Evolutionary conservation across 192 early-diverging fungal genomes (phyloP).

Genomic region (Coemansia javaensis): DNA sequence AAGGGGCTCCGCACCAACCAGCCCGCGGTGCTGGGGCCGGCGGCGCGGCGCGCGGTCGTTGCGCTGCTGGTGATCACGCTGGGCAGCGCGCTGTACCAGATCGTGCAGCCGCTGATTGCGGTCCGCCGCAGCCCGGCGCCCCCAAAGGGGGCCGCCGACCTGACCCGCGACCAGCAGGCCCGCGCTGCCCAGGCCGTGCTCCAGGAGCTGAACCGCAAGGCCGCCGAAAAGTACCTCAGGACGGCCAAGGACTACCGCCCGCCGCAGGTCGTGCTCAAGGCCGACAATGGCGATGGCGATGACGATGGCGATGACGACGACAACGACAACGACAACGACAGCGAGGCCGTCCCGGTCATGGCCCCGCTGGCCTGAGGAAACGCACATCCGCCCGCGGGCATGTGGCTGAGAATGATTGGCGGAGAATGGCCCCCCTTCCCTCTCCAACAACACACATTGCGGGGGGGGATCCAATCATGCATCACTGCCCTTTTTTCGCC

Average conservation of each 20-base stretch:
- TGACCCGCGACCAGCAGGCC: slow-evolving; percentile 46
- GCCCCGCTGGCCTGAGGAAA: slow-evolving; percentile 3
- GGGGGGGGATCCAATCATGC: too few species aligned
- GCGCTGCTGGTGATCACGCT: slow-evolving; percentile 24
- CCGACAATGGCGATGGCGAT: slow-evolving; percentile 1
- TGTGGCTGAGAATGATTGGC: slow-evolving; percentile 19
- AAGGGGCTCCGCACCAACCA: slow-evolving; percentile 7
- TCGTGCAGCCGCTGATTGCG: slow-evolving; percentile 27
- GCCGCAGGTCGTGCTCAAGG: neutral
- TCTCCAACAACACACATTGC: too few species aligned
- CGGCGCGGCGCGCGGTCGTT: slow-evolving; percentile 15
- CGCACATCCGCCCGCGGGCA: neutral
- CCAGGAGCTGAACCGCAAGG: slow-evolving; percentile 27
- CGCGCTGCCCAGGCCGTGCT: slow-evolving; percentile 33
- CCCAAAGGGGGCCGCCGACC: slow-evolving; percentile 7
- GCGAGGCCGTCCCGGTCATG: neutral
- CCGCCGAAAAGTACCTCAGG: slow-evolving; percentile 18
- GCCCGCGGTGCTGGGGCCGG: slow-evolving; percentile 3
- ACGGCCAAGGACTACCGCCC: slow-evolving; percentile 37
- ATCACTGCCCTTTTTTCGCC: too few species aligned
- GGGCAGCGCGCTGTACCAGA: slow-evolving; percentile 47
- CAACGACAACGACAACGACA: slow-evolving; percentile 6
- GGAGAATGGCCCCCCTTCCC: too few species aligned
- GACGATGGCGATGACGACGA: neutral
- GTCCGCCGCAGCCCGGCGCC: neutral